These are phyloP conservation scores for Cyberlindnera maclurae DNA, from an alignment of 805 yeast genomes.

Conservation along the genomic window DNA sequence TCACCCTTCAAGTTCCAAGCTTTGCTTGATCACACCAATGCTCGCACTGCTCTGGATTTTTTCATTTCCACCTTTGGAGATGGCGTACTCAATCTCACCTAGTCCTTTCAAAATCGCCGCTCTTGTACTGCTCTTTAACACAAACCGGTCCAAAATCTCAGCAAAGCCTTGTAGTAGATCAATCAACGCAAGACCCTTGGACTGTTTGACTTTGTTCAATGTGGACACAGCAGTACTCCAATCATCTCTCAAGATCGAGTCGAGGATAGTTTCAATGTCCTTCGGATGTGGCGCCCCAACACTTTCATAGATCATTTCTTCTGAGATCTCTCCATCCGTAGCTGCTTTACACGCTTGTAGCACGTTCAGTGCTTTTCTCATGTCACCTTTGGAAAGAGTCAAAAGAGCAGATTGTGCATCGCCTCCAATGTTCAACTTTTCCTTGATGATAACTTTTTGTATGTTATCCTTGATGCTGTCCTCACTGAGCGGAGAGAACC, in stretches of 20 bases:
- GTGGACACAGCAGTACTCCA: conserved; percentile 76
- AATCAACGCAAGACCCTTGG: conserved; percentile 83
- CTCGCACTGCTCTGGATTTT: conserved; percentile 85
- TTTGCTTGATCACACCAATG: conserved; percentile 71
- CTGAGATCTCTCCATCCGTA: conserved; percentile 52
- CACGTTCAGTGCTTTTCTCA: conserved; percentile 92
- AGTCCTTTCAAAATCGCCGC: conserved; percentile 60
- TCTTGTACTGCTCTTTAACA: conserved; percentile 56
- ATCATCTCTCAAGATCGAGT: conserved; percentile 76
- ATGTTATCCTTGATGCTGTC: conserved; percentile 66
- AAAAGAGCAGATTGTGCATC: conserved; percentile 64
- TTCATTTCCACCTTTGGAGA: conserved; percentile 89
- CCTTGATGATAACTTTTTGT: conserved; percentile 60
- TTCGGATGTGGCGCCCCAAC: conserved; percentile 93
- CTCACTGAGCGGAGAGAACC: conserved; percentile 76
- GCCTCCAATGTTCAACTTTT: conserved; percentile 47
- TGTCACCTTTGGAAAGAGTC: conserved; percentile 81
- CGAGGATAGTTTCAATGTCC: conserved; percentile 69
- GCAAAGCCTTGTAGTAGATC: conserved; percentile 77
- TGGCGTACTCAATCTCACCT: conserved; percentile 85
- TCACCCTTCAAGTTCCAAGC: conserved; percentile 27
- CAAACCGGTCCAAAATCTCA: conserved; percentile 60
- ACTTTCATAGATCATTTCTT: conserved; percentile 82
- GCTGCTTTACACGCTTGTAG: conserved; percentile 92
- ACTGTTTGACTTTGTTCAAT: conserved; percentile 53